Evolutionary conservation across 495 filamentous ascomycete genomes (phyloP).

Genomic region (Aspergillus bridgeri): DNA sequence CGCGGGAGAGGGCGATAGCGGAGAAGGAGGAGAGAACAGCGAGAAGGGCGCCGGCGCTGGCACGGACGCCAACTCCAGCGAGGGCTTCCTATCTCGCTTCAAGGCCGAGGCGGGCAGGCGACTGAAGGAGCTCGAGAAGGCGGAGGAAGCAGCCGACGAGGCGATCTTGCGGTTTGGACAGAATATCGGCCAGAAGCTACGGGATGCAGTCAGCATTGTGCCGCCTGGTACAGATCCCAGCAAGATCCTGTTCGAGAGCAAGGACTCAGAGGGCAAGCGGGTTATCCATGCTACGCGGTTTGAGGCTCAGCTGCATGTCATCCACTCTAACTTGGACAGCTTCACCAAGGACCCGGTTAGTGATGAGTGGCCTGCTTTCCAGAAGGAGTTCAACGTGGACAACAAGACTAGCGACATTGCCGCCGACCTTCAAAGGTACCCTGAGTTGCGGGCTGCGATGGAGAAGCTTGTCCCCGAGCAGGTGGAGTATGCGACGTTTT

Average conservation of each 20-base stretch:
- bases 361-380: slow-evolving; percentile 71
- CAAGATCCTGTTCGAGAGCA: slow-evolving; percentile 82
- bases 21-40: background rate
- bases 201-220: slow-evolving; percentile 85
- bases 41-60: slow-evolving; percentile 16
- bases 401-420: slow-evolving; percentile 82
- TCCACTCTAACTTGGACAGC: slow-evolving; percentile 80
- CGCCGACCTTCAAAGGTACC: slow-evolving; percentile 79
- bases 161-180: slow-evolving; percentile 89
- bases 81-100: slow-evolving; percentile 68
- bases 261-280: slow-evolving; percentile 81
- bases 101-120: slow-evolving; percentile 76
- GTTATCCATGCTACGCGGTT: slow-evolving; percentile 92
- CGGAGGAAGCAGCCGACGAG: slow-evolving; percentile 97
- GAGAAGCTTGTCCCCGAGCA: slow-evolving; percentile 90
- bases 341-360: slow-evolving; percentile 80
- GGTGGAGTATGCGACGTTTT: slow-evolving; percentile 86
- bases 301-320: slow-evolving; percentile 92
- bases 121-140: slow-evolving; percentile 86
- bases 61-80: slow-evolving; percentile 16
- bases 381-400: slow-evolving; percentile 72
- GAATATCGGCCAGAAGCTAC: slow-evolving; percentile 86
- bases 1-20: slow-evolving; percentile 21
- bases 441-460: slow-evolving; percentile 86
- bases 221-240: slow-evolving; percentile 53